Conservation (phyloP, 176 grass and related monocot genomes). For the Avena insularis region DNA sequence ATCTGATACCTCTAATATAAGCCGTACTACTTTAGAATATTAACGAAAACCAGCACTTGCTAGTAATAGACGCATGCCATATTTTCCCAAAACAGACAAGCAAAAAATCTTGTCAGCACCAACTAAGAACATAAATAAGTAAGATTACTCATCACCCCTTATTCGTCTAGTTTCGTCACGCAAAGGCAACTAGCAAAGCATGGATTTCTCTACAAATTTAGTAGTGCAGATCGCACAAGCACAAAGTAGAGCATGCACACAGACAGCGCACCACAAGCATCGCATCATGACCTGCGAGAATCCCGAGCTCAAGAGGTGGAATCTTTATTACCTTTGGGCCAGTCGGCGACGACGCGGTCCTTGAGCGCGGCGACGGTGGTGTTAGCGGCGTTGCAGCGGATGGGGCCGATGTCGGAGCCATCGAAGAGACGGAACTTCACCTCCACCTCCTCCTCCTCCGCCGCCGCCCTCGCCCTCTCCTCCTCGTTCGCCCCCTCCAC, state of each 20-base stretch:
- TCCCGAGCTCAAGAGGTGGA: not conserved
- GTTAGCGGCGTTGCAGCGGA: slow-evolving; percentile 61
- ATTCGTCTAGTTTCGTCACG: not conserved
- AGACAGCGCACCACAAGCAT: not conserved
- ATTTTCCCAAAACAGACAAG: slow-evolving; percentile 15
- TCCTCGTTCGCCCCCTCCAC: slow-evolving; percentile 28
- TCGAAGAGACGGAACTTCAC: slow-evolving; percentile 76
- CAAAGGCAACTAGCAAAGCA: slow-evolving; percentile 22
- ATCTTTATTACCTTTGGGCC: slow-evolving; percentile 65
- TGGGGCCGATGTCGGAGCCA: slow-evolving; percentile 74
- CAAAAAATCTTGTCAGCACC: not conserved
- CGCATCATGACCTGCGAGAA: not conserved
- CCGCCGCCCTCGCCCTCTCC: slow-evolving; percentile 24
- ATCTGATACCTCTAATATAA: slow-evolving; percentile 20
- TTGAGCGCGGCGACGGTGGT: slow-evolving; percentile 75
- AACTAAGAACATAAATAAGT: slow-evolving; percentile 41
- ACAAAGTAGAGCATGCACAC: not conserved
- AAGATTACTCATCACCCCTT: slow-evolving; percentile 8
- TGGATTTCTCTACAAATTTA: slow-evolving; percentile 33
- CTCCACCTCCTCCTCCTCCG: slow-evolving; percentile 61
- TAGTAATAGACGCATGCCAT: slow-evolving; percentile 26
- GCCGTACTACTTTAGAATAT: not conserved
- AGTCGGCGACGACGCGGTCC: slow-evolving; percentile 75
- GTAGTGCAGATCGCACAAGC: slow-evolving; percentile 33
- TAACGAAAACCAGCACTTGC: not conserved